A percentile compares a stretch with the other conserved stretches of the same genome.
These are phyloP conservation scores for Mycena pura DNA, from an alignment of 768 basidiomycete genomes.

Conservation along the genomic window DNA sequence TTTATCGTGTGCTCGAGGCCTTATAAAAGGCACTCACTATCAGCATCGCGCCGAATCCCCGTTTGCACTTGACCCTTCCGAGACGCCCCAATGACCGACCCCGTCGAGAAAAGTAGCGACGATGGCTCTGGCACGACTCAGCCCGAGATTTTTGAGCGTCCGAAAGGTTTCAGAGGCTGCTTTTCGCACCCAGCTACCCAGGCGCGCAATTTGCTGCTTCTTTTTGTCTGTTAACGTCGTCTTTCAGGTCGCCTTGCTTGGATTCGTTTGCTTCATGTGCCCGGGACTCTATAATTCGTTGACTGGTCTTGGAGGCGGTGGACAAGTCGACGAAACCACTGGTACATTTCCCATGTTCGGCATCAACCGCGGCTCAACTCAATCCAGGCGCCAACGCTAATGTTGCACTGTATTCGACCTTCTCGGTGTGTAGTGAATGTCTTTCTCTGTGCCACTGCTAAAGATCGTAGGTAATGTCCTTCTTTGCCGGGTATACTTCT, in stretches of 20 bases:
- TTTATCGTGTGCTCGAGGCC: neutral
- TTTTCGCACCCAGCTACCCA: constrained; percentile 63
- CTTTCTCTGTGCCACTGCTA: constrained; percentile 29
- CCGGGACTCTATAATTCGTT: constrained; percentile 80
- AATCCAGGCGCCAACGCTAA: constrained; percentile 63
- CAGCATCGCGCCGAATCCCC: neutral
- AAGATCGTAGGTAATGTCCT: constrained; percentile 41
- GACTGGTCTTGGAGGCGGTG: constrained; percentile 81
- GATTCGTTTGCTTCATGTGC: constrained; percentile 63
- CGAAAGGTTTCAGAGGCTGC: constrained; percentile 52
- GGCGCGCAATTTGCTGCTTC: constrained; percentile 29
- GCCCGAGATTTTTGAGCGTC: constrained; percentile 43
- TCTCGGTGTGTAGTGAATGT: constrained; percentile 51
- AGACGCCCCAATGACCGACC: constrained; percentile 21
- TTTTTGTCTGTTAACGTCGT: neutral
- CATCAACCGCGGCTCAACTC: neutral
- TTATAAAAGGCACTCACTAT: constrained; percentile 2
- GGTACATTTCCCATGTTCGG: constrained; percentile 31
- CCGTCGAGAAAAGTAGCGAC: constrained; percentile 28
- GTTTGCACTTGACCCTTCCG: constrained; percentile 17
- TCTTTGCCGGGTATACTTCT: constrained; percentile 70
- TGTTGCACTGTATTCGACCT: constrained; percentile 67
- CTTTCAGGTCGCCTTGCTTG: constrained; percentile 52
- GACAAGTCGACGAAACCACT: constrained; percentile 69
- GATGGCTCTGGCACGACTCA: constrained; percentile 20